Base-by-base conservation (phyloP, 352 stramenopile species). In the Stephanocyclus meneghinianus region DNA sequence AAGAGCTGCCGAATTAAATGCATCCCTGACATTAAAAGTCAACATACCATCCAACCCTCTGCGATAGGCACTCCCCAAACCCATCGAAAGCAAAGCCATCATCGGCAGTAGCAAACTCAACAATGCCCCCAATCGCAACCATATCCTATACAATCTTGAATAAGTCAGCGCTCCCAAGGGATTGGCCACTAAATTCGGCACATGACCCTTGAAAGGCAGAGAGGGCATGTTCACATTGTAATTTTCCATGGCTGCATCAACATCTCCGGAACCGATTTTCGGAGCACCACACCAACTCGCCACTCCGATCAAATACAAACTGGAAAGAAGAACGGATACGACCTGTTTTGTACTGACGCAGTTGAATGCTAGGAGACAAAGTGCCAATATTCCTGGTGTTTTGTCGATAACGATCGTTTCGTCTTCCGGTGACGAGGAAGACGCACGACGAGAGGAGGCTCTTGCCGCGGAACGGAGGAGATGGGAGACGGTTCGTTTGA, bases 101-200 rank as follows among this genome's bases (percentile, higher is more conserved):
- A 68, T 32, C n/a, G 78, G 78, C 18, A 78, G n/a, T 16, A 85
- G 21, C 42, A 91, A 56, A 18, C 87, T 83, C 37, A 91, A 30
- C 0, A 83, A 11, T 59, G 83, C 78, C 48, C 87, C 87, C 5
- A 76, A 30, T 45, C 80, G 72, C 8, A 91, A 56, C 87, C 87
- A 92, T 44, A 42, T 47, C 11, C 77, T 71, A 59, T 92, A 92
- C 4, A 45, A 42, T 29, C 26, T 60, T 9, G 83, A 90, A 65
- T 79, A 57, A 15, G 79, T 82, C 37, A 86, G 72, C 0, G 47
- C 40, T 16, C 87, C 87, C 50, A 92, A 26, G 5, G 87, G 87
- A 80, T 91, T 92, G 10, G 74, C 78, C 29, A 92, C 64, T 21
- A 91, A 64, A 30, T 57, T 61, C 5, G 87, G 87, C 35, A 92